Evolutionary conservation across 2,329 filamentous ascomycete species (phyloP).

Genomic region (Bipolaris cookei): DNA sequence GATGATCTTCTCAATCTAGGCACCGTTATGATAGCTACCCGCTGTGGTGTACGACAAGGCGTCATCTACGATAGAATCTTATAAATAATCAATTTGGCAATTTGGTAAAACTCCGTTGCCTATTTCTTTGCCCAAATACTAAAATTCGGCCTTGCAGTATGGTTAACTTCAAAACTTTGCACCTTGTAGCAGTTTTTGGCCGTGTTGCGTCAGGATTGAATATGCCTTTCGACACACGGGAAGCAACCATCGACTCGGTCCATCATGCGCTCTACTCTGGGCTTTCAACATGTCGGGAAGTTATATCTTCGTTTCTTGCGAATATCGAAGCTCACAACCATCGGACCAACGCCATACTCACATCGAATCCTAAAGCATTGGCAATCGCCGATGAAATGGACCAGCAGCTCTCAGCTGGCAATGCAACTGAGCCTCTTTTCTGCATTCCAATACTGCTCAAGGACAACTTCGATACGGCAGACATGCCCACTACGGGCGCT

Average conservation of each 20-base stretch:
- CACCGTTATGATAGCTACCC: constrained; percentile 12
- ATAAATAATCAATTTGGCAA: constrained; percentile 4
- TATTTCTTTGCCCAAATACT: neutral
- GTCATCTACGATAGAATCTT: neutral
- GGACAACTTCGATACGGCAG: constrained; percentile 66
- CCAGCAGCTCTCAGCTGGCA: constrained; percentile 53
- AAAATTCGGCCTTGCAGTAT: constrained; percentile 9
- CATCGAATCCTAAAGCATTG: constrained; percentile 59
- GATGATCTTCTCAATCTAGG: neutral
- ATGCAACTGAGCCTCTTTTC: constrained; percentile 61
- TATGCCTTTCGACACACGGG: constrained; percentile 59
- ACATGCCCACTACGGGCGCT: constrained; percentile 65
- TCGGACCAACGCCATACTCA: constrained; percentile 63
- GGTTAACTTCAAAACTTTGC: constrained; percentile 2
- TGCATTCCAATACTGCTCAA: constrained; percentile 69
- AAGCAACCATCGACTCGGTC: constrained; percentile 64
- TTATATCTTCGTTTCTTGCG: constrained; percentile 63
- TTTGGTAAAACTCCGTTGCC: neutral
- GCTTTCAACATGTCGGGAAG: constrained; percentile 60
- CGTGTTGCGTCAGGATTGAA: constrained; percentile 17
- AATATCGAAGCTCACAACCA: constrained; percentile 65
- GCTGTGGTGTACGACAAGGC: constrained; percentile 4
- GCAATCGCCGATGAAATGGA: constrained; percentile 60
- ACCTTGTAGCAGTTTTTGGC: constrained; percentile 14
- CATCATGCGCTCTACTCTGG: constrained; percentile 63